A percentile compares a stretch with the other conserved stretches of the same genome.
phyloP scores from a whole-genome alignment of 108 stramenopile species.

The Ochromonas danica region DNA sequence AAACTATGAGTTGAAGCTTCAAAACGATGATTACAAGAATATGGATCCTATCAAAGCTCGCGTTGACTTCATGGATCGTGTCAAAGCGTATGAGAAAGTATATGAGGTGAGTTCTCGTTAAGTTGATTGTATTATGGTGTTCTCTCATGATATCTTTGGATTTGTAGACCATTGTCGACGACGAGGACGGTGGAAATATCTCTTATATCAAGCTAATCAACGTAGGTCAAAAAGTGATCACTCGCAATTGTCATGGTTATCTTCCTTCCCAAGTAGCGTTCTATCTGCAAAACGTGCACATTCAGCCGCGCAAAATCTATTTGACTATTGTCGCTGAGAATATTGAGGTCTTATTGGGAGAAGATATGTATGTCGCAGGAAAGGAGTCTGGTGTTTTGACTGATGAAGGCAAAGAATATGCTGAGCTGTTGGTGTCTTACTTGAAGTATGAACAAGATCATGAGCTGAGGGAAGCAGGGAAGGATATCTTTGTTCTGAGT shows the following conservation, averaged over 20 bases:
- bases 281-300: constrained; percentile 54
- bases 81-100: constrained; percentile 77
- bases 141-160: neutral
- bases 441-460: constrained; percentile 46
- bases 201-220: constrained; percentile 75
- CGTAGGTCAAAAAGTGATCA: constrained; percentile 57
- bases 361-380: neutral
- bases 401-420: constrained; percentile 49
- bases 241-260: constrained; percentile 51
- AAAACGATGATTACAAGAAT: constrained; percentile 57
- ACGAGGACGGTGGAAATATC: constrained; percentile 57
- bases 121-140: too few relatives aligned
- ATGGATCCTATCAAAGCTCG: constrained; percentile 58
- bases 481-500: constrained; percentile 50
- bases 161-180: constrained; percentile 73
- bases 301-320: constrained; percentile 53
- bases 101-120: constrained; percentile 72
- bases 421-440: constrained; percentile 46
- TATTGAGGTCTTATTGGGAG: neutral
- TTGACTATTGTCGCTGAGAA: constrained; percentile 1
- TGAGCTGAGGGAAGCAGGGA: constrained; percentile 31
- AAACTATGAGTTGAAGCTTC: constrained; percentile 56
- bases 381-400: constrained; percentile 36
- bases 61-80: constrained; percentile 73
- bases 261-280: constrained; percentile 45